These are phyloP conservation scores for Alternaria incomplexa DNA, from an alignment of 2,329 filamentous ascomycete species.

Conservation along the genomic window DNA sequence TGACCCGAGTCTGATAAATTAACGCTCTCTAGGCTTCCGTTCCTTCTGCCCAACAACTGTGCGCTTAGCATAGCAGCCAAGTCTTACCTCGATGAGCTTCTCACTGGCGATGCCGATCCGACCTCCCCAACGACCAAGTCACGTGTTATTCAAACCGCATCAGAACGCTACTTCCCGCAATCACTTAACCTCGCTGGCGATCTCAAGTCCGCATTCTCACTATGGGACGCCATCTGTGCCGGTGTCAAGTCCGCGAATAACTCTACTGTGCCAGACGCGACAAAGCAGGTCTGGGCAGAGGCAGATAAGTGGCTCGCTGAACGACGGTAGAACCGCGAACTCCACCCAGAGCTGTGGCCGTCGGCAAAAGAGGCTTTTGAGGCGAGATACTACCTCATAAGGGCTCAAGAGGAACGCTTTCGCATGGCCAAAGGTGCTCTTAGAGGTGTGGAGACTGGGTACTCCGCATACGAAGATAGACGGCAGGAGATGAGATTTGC, in stretches of 20 bases:
- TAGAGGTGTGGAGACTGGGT: neutral
- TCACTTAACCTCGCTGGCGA: conserved; percentile 64
- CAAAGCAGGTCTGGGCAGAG: conserved; percentile 63
- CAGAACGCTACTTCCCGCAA: conserved; percentile 66
- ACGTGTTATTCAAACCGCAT: conserved; percentile 59
- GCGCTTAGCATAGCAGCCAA: conserved; percentile 80
- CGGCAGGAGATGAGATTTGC: neutral
- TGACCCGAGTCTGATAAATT: conserved; percentile 35
- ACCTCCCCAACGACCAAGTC: conserved; percentile 57
- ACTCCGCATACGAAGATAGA: neutral
- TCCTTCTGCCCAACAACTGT: conserved; percentile 73
- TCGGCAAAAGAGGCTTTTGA: neutral
- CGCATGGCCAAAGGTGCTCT: neutral
- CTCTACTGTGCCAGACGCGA: conserved; percentile 48
- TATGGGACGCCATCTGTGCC: conserved; percentile 70
- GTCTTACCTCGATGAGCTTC: conserved; percentile 77
- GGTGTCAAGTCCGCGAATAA: conserved; percentile 63
- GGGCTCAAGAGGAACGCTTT: neutral
- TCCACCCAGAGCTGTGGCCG: neutral
- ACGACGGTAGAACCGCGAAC: conserved; percentile 28
- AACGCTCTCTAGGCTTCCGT: conserved; percentile 60
- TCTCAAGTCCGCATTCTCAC: conserved; percentile 64
- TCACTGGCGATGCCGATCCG: conserved; percentile 61
- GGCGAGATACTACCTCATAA: neutral
- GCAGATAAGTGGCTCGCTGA: conserved; percentile 64